phyloP scores from a whole-genome alignment of 139 green algal species.

The Monoraphidium neglectum region DNA sequence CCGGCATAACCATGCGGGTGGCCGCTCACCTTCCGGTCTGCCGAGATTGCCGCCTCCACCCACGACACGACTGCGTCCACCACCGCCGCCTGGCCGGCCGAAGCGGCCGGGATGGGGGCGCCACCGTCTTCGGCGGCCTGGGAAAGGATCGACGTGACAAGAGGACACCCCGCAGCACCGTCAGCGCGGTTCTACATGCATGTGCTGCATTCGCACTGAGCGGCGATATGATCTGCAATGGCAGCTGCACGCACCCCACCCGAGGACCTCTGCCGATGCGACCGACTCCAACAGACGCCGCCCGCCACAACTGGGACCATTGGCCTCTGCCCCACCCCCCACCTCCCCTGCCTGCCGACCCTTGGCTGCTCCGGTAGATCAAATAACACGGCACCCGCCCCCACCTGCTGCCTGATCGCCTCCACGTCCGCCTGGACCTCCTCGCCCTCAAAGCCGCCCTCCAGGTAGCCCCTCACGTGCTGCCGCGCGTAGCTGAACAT shows the following conservation, averaged over 20 bases:
- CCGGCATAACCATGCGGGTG: too few species aligned
- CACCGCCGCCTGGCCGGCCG: slow-evolving; percentile 35
- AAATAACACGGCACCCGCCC: too few species aligned
- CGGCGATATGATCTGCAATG: too few species aligned
- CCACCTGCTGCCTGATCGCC: slow-evolving; percentile 65
- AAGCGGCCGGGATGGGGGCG: not conserved
- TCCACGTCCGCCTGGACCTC: slow-evolving; percentile 75
- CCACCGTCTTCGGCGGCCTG: slow-evolving; percentile 39
- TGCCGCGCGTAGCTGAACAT: slow-evolving; percentile 88
- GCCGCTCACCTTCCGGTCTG: slow-evolving; percentile 69
- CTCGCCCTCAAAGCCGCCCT: slow-evolving; percentile 51
- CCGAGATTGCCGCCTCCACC: slow-evolving; percentile 70
- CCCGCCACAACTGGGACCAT: too few species aligned
- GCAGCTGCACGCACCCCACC: too few species aligned
- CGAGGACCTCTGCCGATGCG: too few species aligned
- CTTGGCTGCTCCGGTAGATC: not conserved
- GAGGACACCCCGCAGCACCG: too few species aligned
- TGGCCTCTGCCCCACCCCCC: too few species aligned
- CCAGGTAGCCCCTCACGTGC: slow-evolving; percentile 63
- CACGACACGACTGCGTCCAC: slow-evolving; percentile 56
- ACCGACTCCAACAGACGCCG: too few species aligned
- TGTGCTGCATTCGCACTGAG: too few species aligned
- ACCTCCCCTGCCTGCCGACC: not conserved
- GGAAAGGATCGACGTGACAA: too few species aligned
- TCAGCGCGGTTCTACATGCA: too few species aligned